These are phyloP conservation scores for Pestalotiopsis sp. DNA, from an alignment of 2,329 filamentous ascomycete genomes.

Conservation along the genomic window DNA sequence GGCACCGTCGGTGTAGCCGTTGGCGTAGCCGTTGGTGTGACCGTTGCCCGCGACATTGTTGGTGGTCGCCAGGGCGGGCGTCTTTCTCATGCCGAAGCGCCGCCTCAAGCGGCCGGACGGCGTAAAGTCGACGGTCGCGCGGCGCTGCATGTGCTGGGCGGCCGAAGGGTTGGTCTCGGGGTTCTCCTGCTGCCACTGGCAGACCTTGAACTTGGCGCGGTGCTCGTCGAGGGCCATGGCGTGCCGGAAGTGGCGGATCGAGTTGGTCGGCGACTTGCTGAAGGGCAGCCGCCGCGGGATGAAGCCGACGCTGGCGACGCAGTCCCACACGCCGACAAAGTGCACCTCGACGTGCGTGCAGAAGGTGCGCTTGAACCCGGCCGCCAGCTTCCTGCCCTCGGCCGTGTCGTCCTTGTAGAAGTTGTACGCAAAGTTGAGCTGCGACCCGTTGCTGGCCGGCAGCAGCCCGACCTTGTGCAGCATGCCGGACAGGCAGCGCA, in stretches of 20 bases:
- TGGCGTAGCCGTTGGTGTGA: neutral
- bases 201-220: constrained; percentile 45
- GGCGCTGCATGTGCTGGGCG: neutral
- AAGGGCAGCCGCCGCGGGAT: constrained; percentile 39
- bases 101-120: neutral
- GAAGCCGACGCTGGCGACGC: constrained; percentile 43
- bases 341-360: constrained; percentile 43
- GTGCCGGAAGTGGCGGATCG: constrained; percentile 40
- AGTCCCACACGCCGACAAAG: constrained; percentile 45
- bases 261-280: constrained; percentile 38
- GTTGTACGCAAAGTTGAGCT: constrained; percentile 44
- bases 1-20: neutral
- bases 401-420: constrained; percentile 44
- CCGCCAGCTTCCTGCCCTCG: constrained; percentile 41
- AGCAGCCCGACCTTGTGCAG: constrained; percentile 43
- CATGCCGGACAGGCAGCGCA: constrained; percentile 48
- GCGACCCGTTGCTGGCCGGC: constrained; percentile 26
- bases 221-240: constrained; percentile 47
- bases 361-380: constrained; percentile 46
- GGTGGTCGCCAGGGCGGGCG: neutral
- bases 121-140: constrained; percentile 10
- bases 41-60: neutral
- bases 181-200: constrained; percentile 36
- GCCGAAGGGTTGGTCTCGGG: constrained; percentile 5
- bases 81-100: constrained; percentile 1